Conservation (phyloP, 129 eudicot genomes). For the Artemisia tridentata region DNA sequence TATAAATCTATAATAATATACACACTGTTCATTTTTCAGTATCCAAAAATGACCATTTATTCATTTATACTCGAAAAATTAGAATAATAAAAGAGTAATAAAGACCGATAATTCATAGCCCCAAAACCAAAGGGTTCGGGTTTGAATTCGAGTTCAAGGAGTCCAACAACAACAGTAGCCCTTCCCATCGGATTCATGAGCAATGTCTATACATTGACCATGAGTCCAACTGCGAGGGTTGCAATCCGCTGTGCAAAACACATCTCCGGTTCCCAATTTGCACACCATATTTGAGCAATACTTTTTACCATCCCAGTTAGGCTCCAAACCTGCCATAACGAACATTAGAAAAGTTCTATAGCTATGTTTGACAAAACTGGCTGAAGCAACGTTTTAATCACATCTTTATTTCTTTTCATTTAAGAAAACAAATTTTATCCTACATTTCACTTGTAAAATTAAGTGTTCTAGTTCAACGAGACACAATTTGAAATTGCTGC, state of each 20-base stretch:
- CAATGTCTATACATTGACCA: conserved; percentile 14
- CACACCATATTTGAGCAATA: conserved; percentile 10
- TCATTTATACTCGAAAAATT: background rate
- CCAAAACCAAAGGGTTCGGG: background rate
- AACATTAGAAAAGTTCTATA: background rate
- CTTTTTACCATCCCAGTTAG: conserved; percentile 1
- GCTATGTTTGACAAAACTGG: too few species aligned
- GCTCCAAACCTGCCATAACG: background rate
- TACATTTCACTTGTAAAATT: too few species aligned
- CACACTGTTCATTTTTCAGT: too few species aligned
- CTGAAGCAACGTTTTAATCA: background rate
- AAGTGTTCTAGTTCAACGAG: too few species aligned
- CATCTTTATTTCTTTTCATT: too few species aligned
- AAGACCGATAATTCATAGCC: background rate
- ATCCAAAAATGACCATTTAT: background rate
- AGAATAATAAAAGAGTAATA: background rate
- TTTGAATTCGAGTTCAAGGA: background rate
- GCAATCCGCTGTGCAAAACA: conserved; percentile 12
- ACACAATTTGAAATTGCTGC: too few species aligned
- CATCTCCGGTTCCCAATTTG: conserved; percentile 9
- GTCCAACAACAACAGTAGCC: conserved; percentile 19
- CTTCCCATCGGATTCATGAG: background rate
- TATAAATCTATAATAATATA: too few species aligned
- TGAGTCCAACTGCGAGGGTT: conserved; percentile 19
- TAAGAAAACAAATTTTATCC: too few species aligned